These are phyloP conservation scores for Botryotinia globosa DNA, from an alignment of 2,329 filamentous ascomycete genomes.

Conservation along the genomic window DNA sequence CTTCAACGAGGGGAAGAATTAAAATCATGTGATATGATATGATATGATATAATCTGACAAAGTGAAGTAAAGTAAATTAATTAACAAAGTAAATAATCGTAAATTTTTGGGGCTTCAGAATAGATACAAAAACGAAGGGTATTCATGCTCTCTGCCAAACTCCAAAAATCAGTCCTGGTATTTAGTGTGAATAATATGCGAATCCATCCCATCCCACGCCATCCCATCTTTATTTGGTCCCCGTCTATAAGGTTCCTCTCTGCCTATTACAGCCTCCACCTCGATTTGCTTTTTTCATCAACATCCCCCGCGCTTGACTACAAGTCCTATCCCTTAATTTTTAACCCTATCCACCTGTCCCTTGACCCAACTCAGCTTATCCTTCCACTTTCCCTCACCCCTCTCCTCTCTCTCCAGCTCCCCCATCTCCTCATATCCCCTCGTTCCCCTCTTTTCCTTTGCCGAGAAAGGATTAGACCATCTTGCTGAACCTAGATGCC, in stretches of 20 bases:
- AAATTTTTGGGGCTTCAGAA: neutral
- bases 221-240: neutral
- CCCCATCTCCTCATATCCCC: constrained; percentile 1
- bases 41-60: neutral
- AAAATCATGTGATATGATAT: neutral
- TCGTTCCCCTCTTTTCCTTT: neutral
- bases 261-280: neutral
- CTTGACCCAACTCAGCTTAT: constrained; percentile 5
- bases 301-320: neutral
- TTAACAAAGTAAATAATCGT: neutral
- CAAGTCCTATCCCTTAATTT: neutral
- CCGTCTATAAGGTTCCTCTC: neutral
- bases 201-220: neutral
- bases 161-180: neutral
- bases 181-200: neutral
- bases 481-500: neutral
- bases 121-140: neutral
- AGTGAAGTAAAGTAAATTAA: neutral
- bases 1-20: neutral
- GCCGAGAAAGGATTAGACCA: constrained; percentile 6
- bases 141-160: neutral
- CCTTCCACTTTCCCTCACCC: constrained; percentile 3
- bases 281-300: neutral
- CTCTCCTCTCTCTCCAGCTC: neutral
- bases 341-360: constrained; percentile 4